Percentiles rank a stretch among this genome's conserved stretches.
Conservation (phyloP, 2,329 filamentous ascomycete genomes). For the Eurotiales sp. region DNA sequence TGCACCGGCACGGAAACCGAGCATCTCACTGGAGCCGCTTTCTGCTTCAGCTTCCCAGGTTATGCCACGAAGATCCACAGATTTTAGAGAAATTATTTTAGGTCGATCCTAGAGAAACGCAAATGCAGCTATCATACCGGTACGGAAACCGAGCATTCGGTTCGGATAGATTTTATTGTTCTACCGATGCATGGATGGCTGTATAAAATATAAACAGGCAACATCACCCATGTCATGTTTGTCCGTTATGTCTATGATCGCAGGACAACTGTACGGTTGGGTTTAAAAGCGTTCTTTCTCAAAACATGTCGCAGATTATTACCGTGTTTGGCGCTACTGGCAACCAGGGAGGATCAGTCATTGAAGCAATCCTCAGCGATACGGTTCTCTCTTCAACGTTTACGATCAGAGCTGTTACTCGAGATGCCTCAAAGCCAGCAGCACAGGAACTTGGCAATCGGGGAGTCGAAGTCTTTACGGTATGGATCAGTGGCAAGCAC, state of each 20-base stretch:
- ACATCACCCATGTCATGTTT: not conserved
- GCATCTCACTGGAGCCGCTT: not conserved
- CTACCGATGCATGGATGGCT: no score
- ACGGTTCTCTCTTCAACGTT: slow-evolving; percentile 46
- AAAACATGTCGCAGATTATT: slow-evolving; percentile 32
- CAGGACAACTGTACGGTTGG: no score
- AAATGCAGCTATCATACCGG: not conserved
- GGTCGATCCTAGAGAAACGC: no score
- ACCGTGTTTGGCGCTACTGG: slow-evolving; percentile 59
- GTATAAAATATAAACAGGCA: not conserved
- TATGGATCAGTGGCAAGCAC: not conserved
- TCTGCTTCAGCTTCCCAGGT: not conserved
- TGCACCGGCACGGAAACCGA: slow-evolving; percentile 2
- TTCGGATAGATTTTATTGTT: not conserved
- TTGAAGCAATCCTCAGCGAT: slow-evolving; percentile 41
- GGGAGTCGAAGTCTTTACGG: slow-evolving; percentile 52
- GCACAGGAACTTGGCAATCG: slow-evolving; percentile 43
- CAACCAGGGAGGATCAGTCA: slow-evolving; percentile 57
- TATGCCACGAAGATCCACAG: no score
- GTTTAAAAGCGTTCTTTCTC: not conserved
- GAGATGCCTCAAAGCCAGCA: slow-evolving; percentile 43
- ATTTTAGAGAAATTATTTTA: no score
- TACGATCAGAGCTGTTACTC: slow-evolving; percentile 54
- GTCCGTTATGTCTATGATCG: not conserved
- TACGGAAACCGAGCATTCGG: not conserved